Conservation (phyloP, 2,329 filamentous ascomycete species). For the Periconia digitata region DNA sequence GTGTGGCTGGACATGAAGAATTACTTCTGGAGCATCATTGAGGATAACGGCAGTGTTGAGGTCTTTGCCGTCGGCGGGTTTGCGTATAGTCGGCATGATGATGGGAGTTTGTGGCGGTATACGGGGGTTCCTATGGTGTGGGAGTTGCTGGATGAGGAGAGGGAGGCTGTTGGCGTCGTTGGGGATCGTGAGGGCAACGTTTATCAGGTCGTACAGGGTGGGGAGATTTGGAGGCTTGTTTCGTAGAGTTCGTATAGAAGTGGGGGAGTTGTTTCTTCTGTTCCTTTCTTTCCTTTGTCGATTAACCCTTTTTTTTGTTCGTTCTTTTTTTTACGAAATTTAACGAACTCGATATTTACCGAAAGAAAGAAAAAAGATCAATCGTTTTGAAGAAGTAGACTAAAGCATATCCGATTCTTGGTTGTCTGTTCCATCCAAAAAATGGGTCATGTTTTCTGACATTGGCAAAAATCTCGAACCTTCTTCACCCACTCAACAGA, state of each 20-base stretch:
- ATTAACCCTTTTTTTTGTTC: neutral
- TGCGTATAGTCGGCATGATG: constrained; percentile 25
- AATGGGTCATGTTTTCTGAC: too few relatives aligned
- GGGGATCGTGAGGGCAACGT: constrained; percentile 26
- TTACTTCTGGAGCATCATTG: constrained; percentile 25
- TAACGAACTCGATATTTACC: too few relatives aligned
- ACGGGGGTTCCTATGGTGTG: constrained; percentile 27
- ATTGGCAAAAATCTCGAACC: too few relatives aligned
- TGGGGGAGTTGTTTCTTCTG: neutral
- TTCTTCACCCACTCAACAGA: too few relatives aligned
- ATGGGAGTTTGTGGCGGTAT: constrained; percentile 31
- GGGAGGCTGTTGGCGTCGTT: constrained; percentile 11
- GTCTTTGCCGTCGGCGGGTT: constrained; percentile 21
- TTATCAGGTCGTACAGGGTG: constrained; percentile 21
- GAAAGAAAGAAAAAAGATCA: too few relatives aligned
- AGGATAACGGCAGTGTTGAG: constrained; percentile 13
- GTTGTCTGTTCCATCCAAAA: too few relatives aligned
- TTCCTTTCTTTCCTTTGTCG: too few relatives aligned
- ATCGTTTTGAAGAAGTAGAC: too few relatives aligned
- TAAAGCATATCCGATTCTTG: too few relatives aligned
- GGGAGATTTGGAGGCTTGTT: constrained; percentile 26
- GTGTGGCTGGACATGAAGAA: constrained; percentile 27
- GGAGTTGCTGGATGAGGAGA: constrained; percentile 27
- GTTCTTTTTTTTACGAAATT: neutral
- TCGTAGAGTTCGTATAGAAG: constrained; percentile 6